These are phyloP conservation scores for Thielaviopsis euricoi DNA, from an alignment of 2,329 filamentous ascomycete genomes.

Conservation along the genomic window DNA sequence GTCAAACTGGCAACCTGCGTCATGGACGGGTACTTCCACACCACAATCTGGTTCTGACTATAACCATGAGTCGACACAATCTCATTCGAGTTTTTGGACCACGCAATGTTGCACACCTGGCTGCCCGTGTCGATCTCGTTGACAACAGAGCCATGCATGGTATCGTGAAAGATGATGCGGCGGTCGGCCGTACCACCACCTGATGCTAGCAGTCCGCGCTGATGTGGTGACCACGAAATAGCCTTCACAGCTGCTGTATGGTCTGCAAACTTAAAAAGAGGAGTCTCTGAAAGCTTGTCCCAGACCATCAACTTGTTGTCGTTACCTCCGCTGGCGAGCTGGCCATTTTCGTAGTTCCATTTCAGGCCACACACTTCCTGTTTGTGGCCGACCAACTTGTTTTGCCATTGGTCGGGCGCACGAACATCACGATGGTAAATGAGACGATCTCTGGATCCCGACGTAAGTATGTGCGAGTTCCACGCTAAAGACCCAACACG, in stretches of 20 bases:
- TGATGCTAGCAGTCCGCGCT: conserved; percentile 82
- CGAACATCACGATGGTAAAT: conserved; percentile 95
- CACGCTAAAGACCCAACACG: conserved; percentile 88
- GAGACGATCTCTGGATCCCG: conserved; percentile 78
- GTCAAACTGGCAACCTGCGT: conserved; percentile 89
- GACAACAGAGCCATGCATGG: conserved; percentile 59
- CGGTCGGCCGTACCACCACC: conserved; percentile 91
- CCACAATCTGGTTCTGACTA: conserved; percentile 94
- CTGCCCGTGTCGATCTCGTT: conserved; percentile 92
- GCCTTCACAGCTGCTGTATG: conserved; percentile 95
- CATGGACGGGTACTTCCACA: conserved; percentile 99
- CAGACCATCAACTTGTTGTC: conserved; percentile 99
- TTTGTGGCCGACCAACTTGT: conserved; percentile 82
- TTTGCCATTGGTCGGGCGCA: conserved; percentile 76
- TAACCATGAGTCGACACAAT: conserved; percentile 96
- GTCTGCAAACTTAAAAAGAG: conserved; percentile 84
- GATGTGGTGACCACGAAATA: conserved; percentile 94
- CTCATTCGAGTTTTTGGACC: conserved; percentile 95
- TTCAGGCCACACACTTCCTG: conserved; percentile 94
- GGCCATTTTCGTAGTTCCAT: conserved; percentile 93
- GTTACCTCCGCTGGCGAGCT: conserved; percentile 88
- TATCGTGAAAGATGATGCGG: conserved; percentile 97
- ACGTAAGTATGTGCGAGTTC: conserved; percentile 96
- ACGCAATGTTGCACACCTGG: conserved; percentile 96
- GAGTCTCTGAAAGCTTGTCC: conserved; percentile 88